Evolutionary conservation across 2,329 filamentous ascomycete species (phyloP).

Genomic region (Diaporthe australafricana): DNA sequence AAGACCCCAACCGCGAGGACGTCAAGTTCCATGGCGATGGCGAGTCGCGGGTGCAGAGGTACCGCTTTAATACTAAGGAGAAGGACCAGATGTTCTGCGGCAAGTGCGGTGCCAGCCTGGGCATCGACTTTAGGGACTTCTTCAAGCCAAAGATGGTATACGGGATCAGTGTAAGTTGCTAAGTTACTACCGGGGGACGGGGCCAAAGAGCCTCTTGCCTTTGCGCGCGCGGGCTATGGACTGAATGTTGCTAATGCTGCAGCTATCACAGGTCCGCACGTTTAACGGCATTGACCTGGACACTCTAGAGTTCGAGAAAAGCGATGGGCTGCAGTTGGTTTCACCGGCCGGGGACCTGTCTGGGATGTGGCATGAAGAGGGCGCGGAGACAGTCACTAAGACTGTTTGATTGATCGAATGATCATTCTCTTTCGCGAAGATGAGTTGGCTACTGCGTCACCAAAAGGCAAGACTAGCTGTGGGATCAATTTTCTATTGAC

Average conservation of each 20-base stretch:
- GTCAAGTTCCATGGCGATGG: conserved; percentile 57
- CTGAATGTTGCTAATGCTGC: background rate
- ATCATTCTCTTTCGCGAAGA: background rate
- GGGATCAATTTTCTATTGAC: conserved; percentile 2
- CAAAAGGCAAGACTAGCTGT: background rate
- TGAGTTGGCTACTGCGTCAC: background rate
- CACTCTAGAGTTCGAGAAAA: conserved; percentile 49
- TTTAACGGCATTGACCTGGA: conserved; percentile 56
- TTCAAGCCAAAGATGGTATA: conserved; percentile 47
- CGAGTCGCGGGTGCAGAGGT: conserved; percentile 48
- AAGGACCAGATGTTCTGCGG: conserved; percentile 63
- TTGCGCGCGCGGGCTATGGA: no score
- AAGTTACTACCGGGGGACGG: no score
- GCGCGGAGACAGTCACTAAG: conserved; percentile 31
- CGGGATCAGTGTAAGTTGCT: conserved; percentile 58
- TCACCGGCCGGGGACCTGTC: conserved; percentile 52
- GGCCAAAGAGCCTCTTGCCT: no score
- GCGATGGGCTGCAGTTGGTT: conserved; percentile 51
- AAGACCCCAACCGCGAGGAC: conserved; percentile 53
- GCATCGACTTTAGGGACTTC: conserved; percentile 56
- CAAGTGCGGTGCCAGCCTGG: conserved; percentile 58
- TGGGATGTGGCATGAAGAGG: conserved; percentile 45
- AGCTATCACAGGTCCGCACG: conserved; percentile 49
- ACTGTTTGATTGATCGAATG: background rate
- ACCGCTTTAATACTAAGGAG: conserved; percentile 60